Evolutionary conservation across 257 asterid species (phyloP).

Genomic region (Voacanga thouarsii): DNA sequence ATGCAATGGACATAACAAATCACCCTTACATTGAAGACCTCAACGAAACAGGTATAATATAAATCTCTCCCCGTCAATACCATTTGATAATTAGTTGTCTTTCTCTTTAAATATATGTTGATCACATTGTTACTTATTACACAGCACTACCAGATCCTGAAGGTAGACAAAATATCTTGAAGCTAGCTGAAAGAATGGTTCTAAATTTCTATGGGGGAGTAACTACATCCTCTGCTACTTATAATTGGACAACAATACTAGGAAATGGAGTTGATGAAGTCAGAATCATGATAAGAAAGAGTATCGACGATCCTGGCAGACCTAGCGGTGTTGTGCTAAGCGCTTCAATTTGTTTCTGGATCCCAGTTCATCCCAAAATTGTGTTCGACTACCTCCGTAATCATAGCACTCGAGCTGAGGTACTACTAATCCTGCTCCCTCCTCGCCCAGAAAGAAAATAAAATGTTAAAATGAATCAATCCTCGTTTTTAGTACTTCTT

Average conservation of each 20-base stretch:
- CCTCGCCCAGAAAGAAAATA: not conserved
- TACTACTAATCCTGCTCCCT: not conserved
- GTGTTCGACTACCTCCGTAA: slow-evolving; percentile 24
- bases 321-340: slow-evolving; percentile 15
- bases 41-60: slow-evolving; percentile 13
- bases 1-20: not conserved
- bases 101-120: too few relatives aligned
- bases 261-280: slow-evolving; percentile 17
- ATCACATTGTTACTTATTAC: not conserved
- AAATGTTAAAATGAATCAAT: not conserved
- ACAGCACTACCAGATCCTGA: slow-evolving; percentile 9
- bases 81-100: not conserved
- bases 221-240: slow-evolving; percentile 11
- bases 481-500: too few relatives aligned
- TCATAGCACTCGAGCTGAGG: slow-evolving; percentile 16
- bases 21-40: slow-evolving; percentile 12
- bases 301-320: slow-evolving; percentile 8
- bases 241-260: not conserved
- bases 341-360: slow-evolving; percentile 29
- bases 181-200: slow-evolving; percentile 27
- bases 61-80: not conserved
- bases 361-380: slow-evolving; percentile 12
- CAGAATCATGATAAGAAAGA: slow-evolving; percentile 15
- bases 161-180: slow-evolving; percentile 12
- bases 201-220: slow-evolving; percentile 18